These are phyloP conservation scores for Marchantia paleacea DNA, from an alignment of 225 moss, liverwort and hornwort species.

Conservation along the genomic window DNA sequence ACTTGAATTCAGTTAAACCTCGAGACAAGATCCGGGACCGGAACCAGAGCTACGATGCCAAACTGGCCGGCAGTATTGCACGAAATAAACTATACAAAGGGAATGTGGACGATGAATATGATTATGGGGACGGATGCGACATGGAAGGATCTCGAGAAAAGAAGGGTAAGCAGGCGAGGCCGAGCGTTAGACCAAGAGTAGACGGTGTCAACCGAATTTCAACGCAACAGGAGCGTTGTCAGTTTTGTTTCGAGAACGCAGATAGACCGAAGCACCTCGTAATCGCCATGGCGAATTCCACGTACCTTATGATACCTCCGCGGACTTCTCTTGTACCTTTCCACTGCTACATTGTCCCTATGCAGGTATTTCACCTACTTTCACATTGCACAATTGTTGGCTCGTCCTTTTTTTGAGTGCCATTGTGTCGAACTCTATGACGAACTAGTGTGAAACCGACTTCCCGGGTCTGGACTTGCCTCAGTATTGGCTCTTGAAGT, in stretches of 20 bases:
- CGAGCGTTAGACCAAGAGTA: conserved; percentile 18
- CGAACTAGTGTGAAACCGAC: not conserved
- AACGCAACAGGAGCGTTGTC: conserved; percentile 74
- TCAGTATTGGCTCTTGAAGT: not conserved
- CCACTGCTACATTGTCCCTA: conserved; percentile 87
- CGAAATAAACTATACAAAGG: conserved; percentile 73
- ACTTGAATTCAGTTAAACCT: conserved; percentile 15
- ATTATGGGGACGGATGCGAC: conserved; percentile 42
- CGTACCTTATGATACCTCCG: conserved; percentile 77
- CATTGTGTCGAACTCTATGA: not conserved
- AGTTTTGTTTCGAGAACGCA: conserved; percentile 76
- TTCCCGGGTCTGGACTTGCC: not conserved
- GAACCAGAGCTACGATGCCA: conserved; percentile 63
- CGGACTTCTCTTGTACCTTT: conserved; percentile 65
- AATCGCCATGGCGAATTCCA: conserved; percentile 85
- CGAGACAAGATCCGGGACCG: conserved; percentile 29
- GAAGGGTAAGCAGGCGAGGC: conserved; percentile 42
- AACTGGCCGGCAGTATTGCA: conserved; percentile 72
- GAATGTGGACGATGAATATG: conserved; percentile 67
- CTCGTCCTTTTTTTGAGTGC: not conserved
- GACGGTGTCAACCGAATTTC: conserved; percentile 50
- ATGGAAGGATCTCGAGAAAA: conserved; percentile 38
- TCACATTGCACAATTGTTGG: not conserved
- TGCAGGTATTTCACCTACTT: conserved; percentile 41
- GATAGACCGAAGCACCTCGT: conserved; percentile 88